A percentile compares a stretch with the other conserved stretches of the same genome.
Evolutionary conservation across 2,329 filamentous ascomycete genomes (phyloP).

Genomic region (Ceratocystis albifundus): DNA sequence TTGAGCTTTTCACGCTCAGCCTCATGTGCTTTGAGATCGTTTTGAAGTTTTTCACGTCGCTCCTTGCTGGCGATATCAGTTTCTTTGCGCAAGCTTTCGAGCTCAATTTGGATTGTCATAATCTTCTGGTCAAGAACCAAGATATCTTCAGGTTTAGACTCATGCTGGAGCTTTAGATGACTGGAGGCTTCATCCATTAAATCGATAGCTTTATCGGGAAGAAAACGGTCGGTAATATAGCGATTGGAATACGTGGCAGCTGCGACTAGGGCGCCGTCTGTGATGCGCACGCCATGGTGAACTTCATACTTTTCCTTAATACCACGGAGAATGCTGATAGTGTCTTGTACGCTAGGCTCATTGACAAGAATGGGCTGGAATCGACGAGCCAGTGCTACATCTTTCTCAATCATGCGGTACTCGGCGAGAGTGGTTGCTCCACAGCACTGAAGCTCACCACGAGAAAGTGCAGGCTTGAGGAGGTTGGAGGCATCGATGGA

Average conservation of each 20-base stretch:
- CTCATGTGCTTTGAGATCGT: slow-evolving; percentile 62
- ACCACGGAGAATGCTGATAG: slow-evolving; percentile 85
- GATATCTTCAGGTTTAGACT: slow-evolving; percentile 92
- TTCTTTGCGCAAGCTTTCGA: slow-evolving; percentile 89
- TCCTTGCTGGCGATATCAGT: slow-evolving; percentile 82
- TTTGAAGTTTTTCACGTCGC: slow-evolving; percentile 72
- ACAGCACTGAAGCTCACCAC: slow-evolving; percentile 88
- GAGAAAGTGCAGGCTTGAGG: slow-evolving; percentile 81
- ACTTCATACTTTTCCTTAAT: slow-evolving; percentile 98
- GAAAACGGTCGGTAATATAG: slow-evolving; percentile 90
- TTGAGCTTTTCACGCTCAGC: slow-evolving; percentile 64
- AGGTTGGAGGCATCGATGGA: slow-evolving; percentile 94
- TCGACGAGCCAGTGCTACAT: slow-evolving; percentile 78
- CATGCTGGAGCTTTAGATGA: slow-evolving; percentile 80
- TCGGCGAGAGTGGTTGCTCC: slow-evolving; percentile 89
- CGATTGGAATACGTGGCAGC: slow-evolving; percentile 87
- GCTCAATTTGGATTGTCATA: slow-evolving; percentile 93
- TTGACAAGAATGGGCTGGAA: slow-evolving; percentile 94
- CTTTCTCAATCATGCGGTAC: slow-evolving; percentile 89
- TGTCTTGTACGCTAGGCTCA: slow-evolving; percentile 82
- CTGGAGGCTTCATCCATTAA: slow-evolving; percentile 92
- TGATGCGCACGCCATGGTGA: slow-evolving; percentile 91
- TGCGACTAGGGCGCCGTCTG: slow-evolving; percentile 80
- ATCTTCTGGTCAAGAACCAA: slow-evolving; percentile 87
- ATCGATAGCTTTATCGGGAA: slow-evolving; percentile 96